Evolutionary conservation across 2,329 filamentous ascomycete species (phyloP).

Genomic region (Paecilomyces fulvus): DNA sequence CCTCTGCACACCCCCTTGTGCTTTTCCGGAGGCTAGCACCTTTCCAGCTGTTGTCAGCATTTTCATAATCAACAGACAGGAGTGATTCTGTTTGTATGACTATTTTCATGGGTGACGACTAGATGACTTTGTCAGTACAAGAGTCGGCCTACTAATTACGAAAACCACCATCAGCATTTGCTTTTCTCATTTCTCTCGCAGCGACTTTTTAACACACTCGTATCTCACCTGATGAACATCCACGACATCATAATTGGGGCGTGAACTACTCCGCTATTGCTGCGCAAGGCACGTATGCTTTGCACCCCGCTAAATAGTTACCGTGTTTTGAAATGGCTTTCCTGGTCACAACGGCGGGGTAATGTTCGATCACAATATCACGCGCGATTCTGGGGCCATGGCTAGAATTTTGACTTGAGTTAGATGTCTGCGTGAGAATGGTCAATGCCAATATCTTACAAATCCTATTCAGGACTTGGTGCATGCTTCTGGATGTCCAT

Average conservation of each 20-base stretch:
- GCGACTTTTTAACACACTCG: conserved; percentile 9
- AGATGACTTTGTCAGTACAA: conserved; percentile 9
- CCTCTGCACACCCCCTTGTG: conserved; percentile 8
- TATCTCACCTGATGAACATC: conserved; percentile 19
- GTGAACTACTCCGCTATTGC: conserved; percentile 19
- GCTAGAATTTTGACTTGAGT: conserved; percentile 5
- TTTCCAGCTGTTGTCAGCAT: background rate
- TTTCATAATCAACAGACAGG: too few relatives aligned
- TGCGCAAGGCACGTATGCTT: conserved; percentile 18
- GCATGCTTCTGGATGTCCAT: background rate
- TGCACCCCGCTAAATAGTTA: conserved; percentile 21
- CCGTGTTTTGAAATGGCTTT: conserved; percentile 9
- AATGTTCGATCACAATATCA: conserved; percentile 13
- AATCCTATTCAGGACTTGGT: too few relatives aligned
- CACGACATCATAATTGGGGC: conserved; percentile 17
- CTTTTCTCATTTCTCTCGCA: conserved; percentile 5
- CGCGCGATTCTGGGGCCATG: conserved; percentile 11
- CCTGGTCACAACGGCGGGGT: conserved; percentile 5
- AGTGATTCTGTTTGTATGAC: too few relatives aligned
- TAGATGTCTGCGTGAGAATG: background rate
- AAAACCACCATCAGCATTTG: conserved; percentile 4
- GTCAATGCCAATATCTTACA: too few relatives aligned
- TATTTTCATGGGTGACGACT: too few relatives aligned
- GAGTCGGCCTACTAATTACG: conserved; percentile 14
- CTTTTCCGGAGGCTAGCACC: conserved; percentile 7